These are phyloP conservation scores for Cryphonectria japonica DNA, from an alignment of 2,329 filamentous ascomycete species.

Conservation along the genomic window DNA sequence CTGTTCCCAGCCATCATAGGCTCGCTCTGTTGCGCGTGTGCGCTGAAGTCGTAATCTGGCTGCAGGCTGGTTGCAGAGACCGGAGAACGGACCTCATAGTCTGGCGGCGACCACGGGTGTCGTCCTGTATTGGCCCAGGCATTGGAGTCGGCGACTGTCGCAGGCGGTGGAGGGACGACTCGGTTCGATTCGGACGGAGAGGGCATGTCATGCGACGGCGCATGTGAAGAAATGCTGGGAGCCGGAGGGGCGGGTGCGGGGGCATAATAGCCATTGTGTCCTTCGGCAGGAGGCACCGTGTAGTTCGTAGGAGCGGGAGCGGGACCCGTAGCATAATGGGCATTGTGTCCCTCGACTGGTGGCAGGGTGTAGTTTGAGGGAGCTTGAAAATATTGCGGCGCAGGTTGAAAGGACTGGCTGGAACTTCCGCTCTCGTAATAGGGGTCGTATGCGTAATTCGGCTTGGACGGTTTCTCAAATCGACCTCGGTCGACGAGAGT, in stretches of 20 bases:
- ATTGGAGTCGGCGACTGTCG: conserved; percentile 9
- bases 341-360: conserved; percentile 11
- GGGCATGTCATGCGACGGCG: conserved; percentile 5
- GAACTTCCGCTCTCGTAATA: conserved; percentile 23
- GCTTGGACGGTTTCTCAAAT: conserved; percentile 26
- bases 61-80: conserved; percentile 25
- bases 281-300: conserved; percentile 14
- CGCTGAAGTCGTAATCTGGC: conserved; percentile 19
- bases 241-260: conserved; percentile 15
- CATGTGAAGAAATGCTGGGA: neutral
- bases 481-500: conserved; percentile 27
- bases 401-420: conserved; percentile 23
- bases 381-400: conserved; percentile 17
- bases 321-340: conserved; percentile 11
- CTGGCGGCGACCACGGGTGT: conserved; percentile 28
- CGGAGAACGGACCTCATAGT: conserved; percentile 25
- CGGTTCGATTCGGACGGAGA: conserved; percentile 9
- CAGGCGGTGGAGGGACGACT: conserved; percentile 9
- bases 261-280: conserved; percentile 12
- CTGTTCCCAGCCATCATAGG: neutral
- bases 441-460: conserved; percentile 27
- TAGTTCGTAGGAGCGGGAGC: conserved; percentile 13
- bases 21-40: neutral
- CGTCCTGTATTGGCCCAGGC: conserved; percentile 22
- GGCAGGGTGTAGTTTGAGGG: conserved; percentile 19